Conservation (phyloP, 2,329 filamentous ascomycete species). For the Hypoxylon sp. region DNA sequence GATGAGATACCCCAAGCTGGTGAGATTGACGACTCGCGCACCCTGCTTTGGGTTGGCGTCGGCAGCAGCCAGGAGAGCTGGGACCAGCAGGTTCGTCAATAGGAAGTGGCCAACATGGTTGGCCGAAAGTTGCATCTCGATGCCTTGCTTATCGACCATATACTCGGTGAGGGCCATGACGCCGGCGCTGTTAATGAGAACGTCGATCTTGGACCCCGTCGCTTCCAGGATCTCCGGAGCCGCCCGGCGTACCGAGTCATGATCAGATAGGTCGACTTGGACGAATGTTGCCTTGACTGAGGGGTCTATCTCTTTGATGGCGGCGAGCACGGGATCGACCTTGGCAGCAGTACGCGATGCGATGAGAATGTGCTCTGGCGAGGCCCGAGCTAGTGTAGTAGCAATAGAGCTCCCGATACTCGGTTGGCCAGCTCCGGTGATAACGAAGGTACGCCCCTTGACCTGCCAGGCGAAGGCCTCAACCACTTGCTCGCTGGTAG, state of each 20-base stretch:
- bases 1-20: slow-evolving; percentile 55
- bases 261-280: background rate
- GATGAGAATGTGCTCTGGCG: slow-evolving; percentile 2
- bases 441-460: slow-evolving; percentile 3
- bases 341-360: background rate
- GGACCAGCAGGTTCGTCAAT: slow-evolving; percentile 60
- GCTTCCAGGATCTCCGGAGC: background rate
- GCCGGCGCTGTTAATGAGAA: slow-evolving; percentile 46
- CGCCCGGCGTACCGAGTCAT: background rate
- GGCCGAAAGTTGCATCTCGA: slow-evolving; percentile 58
- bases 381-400: background rate
- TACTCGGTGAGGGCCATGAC: slow-evolving; percentile 46
- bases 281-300: background rate
- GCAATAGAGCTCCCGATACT: slow-evolving; percentile 4
- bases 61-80: slow-evolving; percentile 55
- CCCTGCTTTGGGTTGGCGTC: slow-evolving; percentile 42
- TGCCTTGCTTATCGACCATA: slow-evolving; percentile 45
- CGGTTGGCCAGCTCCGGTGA: background rate
- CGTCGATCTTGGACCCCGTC: slow-evolving; percentile 23
- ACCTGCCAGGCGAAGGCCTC: background rate
- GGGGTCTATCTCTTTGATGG: background rate
- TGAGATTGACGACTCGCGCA: slow-evolving; percentile 59
- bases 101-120: slow-evolving; percentile 65
- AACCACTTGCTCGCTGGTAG: background rate
- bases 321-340: background rate